Conservation (phyloP, 2,329 filamentous ascomycete genomes). For the Metarhizium album region DNA sequence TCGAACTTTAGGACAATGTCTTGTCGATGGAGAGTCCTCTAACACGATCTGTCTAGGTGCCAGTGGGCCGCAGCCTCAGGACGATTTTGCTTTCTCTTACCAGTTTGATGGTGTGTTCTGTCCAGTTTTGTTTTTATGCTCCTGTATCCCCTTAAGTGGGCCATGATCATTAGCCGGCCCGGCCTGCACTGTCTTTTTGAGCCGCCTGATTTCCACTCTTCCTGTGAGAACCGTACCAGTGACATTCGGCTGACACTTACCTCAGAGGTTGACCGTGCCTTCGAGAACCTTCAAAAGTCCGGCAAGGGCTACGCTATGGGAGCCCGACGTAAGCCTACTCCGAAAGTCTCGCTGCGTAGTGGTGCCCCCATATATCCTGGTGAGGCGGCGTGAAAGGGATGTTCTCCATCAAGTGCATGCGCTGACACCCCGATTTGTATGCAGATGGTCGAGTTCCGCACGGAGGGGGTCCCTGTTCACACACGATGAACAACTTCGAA, state of each 20-base stretch:
- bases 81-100: conserved; percentile 73
- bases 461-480: conserved; percentile 58
- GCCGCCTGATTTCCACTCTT: not conserved
- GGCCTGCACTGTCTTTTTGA: not conserved
- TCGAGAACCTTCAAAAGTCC: conserved; percentile 93
- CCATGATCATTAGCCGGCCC: not conserved
- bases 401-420: conserved; percentile 3
- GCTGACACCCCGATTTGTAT: conserved; percentile 14
- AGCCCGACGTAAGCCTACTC: conserved; percentile 58
- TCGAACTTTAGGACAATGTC: not conserved
- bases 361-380: conserved; percentile 7
- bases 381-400: conserved; percentile 1
- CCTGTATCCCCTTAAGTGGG: not conserved
- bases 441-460: conserved; percentile 62
- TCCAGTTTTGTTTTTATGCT: not conserved
- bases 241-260: not conserved
- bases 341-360: conserved; percentile 7
- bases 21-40: not conserved
- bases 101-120: conserved; percentile 75
- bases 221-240: not conserved
- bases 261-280: conserved; percentile 86
- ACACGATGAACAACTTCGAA: conserved; percentile 74
- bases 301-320: conserved; percentile 75
- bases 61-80: conserved; percentile 61
- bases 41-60: conserved; percentile 41